A percentile compares a stretch with the other conserved stretches of the same genome.
phyloP scores from a whole-genome alignment of 2,329 filamentous ascomycete genomes.

The Mycosphaerella arachidis region DNA sequence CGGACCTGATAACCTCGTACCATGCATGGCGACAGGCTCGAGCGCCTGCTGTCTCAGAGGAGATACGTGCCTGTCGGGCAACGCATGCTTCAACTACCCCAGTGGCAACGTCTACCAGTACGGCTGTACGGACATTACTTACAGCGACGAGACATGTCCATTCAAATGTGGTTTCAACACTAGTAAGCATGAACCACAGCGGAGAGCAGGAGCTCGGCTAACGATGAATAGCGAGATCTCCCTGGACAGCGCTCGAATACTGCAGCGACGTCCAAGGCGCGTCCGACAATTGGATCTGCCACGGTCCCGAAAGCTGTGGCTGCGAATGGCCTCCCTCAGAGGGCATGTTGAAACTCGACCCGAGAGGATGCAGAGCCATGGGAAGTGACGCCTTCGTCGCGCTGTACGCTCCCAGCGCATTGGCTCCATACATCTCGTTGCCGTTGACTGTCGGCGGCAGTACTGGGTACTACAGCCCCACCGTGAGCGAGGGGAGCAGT shows the following conservation, averaged over 20 bases:
- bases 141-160: slow-evolving; percentile 26
- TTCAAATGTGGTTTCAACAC: slow-evolving; percentile 30
- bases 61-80: slow-evolving; percentile 28
- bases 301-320: slow-evolving; percentile 30
- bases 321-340: slow-evolving; percentile 25
- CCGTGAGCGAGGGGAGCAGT: slow-evolving; percentile 18
- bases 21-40: slow-evolving; percentile 22
- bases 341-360: slow-evolving; percentile 19
- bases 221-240: slow-evolving; percentile 22
- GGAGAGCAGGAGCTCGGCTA: neutral
- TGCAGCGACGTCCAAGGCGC: slow-evolving; percentile 22
- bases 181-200: slow-evolving; percentile 9
- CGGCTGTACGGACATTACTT: slow-evolving; percentile 32
- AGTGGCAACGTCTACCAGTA: slow-evolving; percentile 30
- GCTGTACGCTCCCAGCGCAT: slow-evolving; percentile 25
- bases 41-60: slow-evolving; percentile 29
- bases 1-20: slow-evolving; percentile 23
- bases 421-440: slow-evolving; percentile 29
- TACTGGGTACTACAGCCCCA: slow-evolving; percentile 26
- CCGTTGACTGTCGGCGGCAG: slow-evolving; percentile 24
- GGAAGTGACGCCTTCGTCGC: slow-evolving; percentile 28
- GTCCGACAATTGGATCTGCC: slow-evolving; percentile 29
- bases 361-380: slow-evolving; percentile 28
- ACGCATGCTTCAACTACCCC: slow-evolving; percentile 27
- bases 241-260: slow-evolving; percentile 29